Evolutionary conservation across 768 basidiomycete species (phyloP).

Genomic region (Hortiboletus campestris): DNA sequence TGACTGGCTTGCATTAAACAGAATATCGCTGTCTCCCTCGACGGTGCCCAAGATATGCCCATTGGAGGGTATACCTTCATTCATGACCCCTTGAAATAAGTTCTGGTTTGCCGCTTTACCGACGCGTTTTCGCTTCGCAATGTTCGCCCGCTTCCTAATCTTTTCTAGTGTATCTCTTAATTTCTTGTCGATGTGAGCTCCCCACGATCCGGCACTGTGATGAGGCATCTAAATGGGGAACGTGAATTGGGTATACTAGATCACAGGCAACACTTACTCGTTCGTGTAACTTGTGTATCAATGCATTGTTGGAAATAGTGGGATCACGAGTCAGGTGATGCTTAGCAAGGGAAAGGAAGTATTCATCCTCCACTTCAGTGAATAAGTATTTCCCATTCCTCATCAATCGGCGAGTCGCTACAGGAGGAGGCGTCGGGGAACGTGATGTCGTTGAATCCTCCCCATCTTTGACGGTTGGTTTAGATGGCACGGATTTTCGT

Average conservation of each 20-base stretch:
- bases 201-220: conserved; percentile 55
- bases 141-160: conserved; percentile 49
- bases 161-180: conserved; percentile 42
- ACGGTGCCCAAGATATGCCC: neutral
- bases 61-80: conserved; percentile 1
- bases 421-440: conserved; percentile 50
- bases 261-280: conserved; percentile 40
- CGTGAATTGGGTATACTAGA: neutral
- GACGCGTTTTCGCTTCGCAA: conserved; percentile 45
- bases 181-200: conserved; percentile 33
- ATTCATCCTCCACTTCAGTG: conserved; percentile 51
- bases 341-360: conserved; percentile 42
- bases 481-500: neutral
- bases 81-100: neutral
- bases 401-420: conserved; percentile 27
- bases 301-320: conserved; percentile 35
- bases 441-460: conserved; percentile 5
- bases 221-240: conserved; percentile 52
- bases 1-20: neutral
- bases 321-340: conserved; percentile 50
- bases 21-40: neutral
- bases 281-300: conserved; percentile 39
- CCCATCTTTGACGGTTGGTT: neutral
- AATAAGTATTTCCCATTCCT: conserved; percentile 41
- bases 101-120: neutral